Base-by-base conservation (phyloP, 441 rosid genomes). In the Eutrema salsugineum region DNA sequence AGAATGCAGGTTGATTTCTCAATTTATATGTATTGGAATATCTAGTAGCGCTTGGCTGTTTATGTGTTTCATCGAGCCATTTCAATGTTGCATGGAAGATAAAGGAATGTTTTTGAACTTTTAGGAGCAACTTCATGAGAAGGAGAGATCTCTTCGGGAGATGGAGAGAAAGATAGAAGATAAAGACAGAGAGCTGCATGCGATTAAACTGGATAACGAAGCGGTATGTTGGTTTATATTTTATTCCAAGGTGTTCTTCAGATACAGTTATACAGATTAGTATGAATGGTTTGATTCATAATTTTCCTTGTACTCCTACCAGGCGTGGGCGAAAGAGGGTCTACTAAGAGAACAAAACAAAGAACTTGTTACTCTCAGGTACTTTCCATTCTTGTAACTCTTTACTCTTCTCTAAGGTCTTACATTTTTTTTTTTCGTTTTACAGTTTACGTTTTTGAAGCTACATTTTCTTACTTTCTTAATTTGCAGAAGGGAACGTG, bases 271-370 rank as follows among this genome's bases (percentile, higher is more conserved):
- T 35, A 8, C 39, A 15, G 17, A 9, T 12, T 64, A 1, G 22
- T 58, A 3, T 73, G 24, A 20, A 20, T 53, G 55, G 42, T 70
- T 32, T 48, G 49, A 19, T 24, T 14, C 67, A 36, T 54, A 47
- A 55, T 63, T 61, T 2, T 61, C n/a, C 59, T 32, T 65, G 53
- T 49, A 24, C 67, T 51, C 50, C 27, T 65, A 43, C 64, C 70
- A 95, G 99, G 94, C 91, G 9, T 95, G 98, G 99, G 99, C 90
- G 17, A 95, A 93, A 79, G 97, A 95, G 73, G 97, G 89, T 72
- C 87, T 93, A 54, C 82, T 95, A n/a, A 86, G 88, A 74, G 98
- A 95, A 79, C 98, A 93, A 78, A 89, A 87, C 63, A 89, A 89
- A 73, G 99, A 95, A 79, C 81, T 95, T 55, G 91, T 88, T 68